Percentiles rank a stretch among this genome's conserved stretches.
Conservation (phyloP, 352 stramenopile species). For the Pythium plurisporium region DNA sequence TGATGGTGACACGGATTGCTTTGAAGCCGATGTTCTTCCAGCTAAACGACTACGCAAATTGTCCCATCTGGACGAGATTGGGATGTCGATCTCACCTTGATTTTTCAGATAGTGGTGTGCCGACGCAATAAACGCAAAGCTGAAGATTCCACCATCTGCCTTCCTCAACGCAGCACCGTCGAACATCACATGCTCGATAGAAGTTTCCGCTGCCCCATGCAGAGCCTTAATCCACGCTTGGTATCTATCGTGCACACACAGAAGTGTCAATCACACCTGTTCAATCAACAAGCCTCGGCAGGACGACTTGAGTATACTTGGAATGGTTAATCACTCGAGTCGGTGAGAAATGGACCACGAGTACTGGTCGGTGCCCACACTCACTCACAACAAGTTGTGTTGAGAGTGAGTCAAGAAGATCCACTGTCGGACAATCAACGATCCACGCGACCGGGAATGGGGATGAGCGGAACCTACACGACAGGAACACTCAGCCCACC, state of each 20-base stretch:
- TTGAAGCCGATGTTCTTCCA: no score
- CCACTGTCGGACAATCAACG: slow-evolving; percentile 36
- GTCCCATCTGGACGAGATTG: neutral
- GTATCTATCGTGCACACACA: slow-evolving; percentile 1
- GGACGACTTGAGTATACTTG: neutral
- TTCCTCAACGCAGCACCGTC: slow-evolving; percentile 30
- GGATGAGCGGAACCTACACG: slow-evolving; percentile 19
- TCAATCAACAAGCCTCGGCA: neutral
- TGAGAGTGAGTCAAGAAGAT: slow-evolving; percentile 29
- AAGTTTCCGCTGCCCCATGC: neutral
- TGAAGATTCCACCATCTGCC: slow-evolving; percentile 37
- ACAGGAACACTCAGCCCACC: neutral
- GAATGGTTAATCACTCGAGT: neutral
- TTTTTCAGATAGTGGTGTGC: slow-evolving; percentile 23
- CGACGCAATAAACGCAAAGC: slow-evolving; percentile 49
- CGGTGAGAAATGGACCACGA: slow-evolving; percentile 58
- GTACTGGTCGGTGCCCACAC: slow-evolving; percentile 30
- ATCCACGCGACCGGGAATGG: slow-evolving; percentile 50
- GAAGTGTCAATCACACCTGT: neutral
- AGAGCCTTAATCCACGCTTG: slow-evolving; percentile 11
- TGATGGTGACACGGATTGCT: neutral
- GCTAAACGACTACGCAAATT: neutral
- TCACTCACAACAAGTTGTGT: slow-evolving; percentile 14
- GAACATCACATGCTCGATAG: slow-evolving; percentile 47
- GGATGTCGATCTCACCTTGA: neutral